These are phyloP conservation scores for Tillandsia fasciculata DNA, from an alignment of 176 grass and related monocot genomes.

Conservation along the genomic window DNA sequence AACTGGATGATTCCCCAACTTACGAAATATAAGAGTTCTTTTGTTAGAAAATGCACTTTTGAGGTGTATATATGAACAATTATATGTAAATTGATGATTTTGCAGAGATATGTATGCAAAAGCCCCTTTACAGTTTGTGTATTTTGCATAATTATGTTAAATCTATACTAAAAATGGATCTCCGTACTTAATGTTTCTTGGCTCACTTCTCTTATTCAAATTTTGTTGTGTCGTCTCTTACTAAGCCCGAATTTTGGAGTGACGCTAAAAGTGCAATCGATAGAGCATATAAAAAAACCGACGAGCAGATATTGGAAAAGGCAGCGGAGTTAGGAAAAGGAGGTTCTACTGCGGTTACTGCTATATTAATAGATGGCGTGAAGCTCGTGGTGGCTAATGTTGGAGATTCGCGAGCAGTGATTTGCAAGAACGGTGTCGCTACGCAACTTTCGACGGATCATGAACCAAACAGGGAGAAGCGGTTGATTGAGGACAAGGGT, in stretches of 20 bases:
- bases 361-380: conserved; percentile 68
- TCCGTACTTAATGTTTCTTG: background rate
- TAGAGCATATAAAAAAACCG: conserved; percentile 75
- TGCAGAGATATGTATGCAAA: no score
- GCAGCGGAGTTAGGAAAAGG: conserved; percentile 71
- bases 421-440: conserved; percentile 63
- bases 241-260: conserved; percentile 83
- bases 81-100: no score
- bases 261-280: conserved; percentile 54
- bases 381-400: conserved; percentile 84
- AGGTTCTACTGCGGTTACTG: conserved; percentile 90
- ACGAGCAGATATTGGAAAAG: conserved; percentile 80
- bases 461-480: conserved; percentile 58
- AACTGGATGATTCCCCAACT: no score
- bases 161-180: background rate
- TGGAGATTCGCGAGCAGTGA: conserved; percentile 89
- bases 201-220: background rate
- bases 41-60: no score
- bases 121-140: no score
- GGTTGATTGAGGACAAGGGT: conserved; percentile 67
- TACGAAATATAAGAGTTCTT: no score
- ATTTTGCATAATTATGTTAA: background rate
- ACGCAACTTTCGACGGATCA: conserved; percentile 84
- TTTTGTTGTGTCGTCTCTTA: conserved; percentile 14
- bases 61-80: no score